phyloP scores from a whole-genome alignment of 2,329 filamentous ascomycete genomes.

The Botrytis sinoallii region DNA sequence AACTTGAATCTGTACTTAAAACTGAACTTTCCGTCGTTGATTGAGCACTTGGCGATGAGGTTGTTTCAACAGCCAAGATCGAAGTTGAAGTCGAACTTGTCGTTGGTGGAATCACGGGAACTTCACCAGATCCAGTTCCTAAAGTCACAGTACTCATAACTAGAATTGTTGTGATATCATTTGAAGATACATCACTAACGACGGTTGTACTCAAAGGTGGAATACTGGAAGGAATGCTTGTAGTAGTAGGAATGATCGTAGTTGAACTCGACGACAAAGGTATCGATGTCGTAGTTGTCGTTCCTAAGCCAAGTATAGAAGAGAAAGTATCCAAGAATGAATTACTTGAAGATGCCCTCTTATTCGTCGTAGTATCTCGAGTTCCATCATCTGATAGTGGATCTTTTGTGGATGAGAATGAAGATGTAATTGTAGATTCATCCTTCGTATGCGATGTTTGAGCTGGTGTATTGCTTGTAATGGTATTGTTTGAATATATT shows the following conservation, averaged over 20 bases:
- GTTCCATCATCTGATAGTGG: slow-evolving; percentile 23
- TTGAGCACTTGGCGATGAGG: neutral
- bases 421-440: slow-evolving; percentile 13
- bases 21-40: neutral
- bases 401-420: slow-evolving; percentile 23
- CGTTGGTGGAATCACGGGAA: neutral
- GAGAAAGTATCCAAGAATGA: neutral
- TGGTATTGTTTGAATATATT: slow-evolving; percentile 36
- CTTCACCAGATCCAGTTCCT: neutral
- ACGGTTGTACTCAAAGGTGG: neutral
- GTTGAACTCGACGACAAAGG: neutral
- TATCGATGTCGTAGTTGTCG: neutral
- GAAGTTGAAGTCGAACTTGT: slow-evolving; percentile 1
- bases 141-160: neutral
- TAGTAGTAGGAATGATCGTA: neutral
- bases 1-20: neutral
- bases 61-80: neutral
- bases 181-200: neutral
- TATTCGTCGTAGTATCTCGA: neutral
- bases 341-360: neutral
- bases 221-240: neutral
- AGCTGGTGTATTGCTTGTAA: slow-evolving; percentile 23
- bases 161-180: neutral
- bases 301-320: neutral
- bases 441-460: slow-evolving; percentile 20